Evolutionary conservation across 441 rosid genomes (phyloP), one percentile per base, ranked within the genome.

Genomic region (Mallotus japonicus): DNA sequence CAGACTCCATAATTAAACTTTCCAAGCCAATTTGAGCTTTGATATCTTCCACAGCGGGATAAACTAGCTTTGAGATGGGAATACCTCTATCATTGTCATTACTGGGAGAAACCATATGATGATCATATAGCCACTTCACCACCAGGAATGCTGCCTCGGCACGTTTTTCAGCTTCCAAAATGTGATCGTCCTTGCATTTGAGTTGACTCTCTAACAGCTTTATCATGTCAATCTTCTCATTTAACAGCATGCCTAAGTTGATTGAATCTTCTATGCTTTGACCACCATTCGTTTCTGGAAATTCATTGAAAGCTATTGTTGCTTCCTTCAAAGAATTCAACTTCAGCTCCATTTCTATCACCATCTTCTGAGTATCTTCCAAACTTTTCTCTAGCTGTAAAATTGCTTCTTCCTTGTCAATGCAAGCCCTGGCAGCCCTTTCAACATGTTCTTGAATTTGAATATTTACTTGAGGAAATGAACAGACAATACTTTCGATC

Each of bases 291-390:
- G 63, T 72, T 68, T 79, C 82, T 67, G 82, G 90, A 78, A 81
- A 75, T 73, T 82, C 86, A 74, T 80, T 89, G 74, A 95, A 86
- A 72, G 86, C 87, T 51, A 86, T 72, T 55, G 95, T 82, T 75
- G 96, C 97, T 63, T 84, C 90, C 83, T 88, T 91, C 83, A 95
- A 82, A 73, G 87, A 85, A 82, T 76, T 84, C 73, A 92, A 80
- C 83, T 89, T 95, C 83, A 84, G 78, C 77, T 91, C 92, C 99
- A 92, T 87, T 69, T 89, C 98, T 64, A 67, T 49, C 53, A 87
- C 86, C 88, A 86, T 83, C 82, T 84, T 83, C 81, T 84, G 90
- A 72, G 99, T 93, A 77, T 90, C 95, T 85, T 89, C 95, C 86
- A 95, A 87, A 85, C 97, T 89, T 83, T 83, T 85, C 81, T 92